These are phyloP conservation scores for Platanthera zijinensis DNA, from an alignment of 106 monocot genomes.

Conservation along the genomic window DNA sequence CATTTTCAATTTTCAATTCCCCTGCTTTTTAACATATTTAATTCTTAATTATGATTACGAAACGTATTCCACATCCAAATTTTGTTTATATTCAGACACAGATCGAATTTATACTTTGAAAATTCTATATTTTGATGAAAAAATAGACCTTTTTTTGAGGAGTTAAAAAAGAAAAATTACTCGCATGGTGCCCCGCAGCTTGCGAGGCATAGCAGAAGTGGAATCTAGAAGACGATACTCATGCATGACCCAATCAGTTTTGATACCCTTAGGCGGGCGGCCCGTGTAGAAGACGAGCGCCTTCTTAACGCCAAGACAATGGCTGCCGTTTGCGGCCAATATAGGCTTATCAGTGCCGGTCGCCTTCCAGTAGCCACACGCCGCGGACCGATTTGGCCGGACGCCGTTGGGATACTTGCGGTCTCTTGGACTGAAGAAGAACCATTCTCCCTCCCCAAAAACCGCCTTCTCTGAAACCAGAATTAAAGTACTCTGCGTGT, in stretches of 20 bases:
- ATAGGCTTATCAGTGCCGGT: conserved; percentile 21
- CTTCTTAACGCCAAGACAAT: conserved; percentile 16
- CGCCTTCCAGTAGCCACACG: conserved; percentile 17
- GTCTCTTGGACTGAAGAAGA: conserved; percentile 42
- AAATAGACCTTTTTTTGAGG: not conserved
- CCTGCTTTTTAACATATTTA: not conserved
- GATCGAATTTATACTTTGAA: no score
- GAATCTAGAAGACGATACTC: conserved; percentile 19
- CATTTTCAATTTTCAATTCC: not conserved
- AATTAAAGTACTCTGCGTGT: not conserved
- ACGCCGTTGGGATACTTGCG: conserved; percentile 35
- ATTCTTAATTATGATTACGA: not conserved
- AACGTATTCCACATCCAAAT: not conserved
- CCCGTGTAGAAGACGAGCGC: conserved; percentile 16
- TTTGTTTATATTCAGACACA: no score
- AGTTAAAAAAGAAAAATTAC: not conserved
- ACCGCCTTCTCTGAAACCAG: conserved; percentile 27
- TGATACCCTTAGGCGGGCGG: conserved; percentile 17
- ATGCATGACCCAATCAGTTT: conserved; percentile 26
- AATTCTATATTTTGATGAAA: not conserved
- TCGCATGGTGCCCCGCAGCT: conserved; percentile 2
- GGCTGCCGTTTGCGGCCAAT: conserved; percentile 4
- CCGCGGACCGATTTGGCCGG: conserved; percentile 28
- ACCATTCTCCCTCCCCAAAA: conserved; percentile 48
- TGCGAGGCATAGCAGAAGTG: not conserved